These are phyloP conservation scores for Sarocladiaceae sp. DNA, from an alignment of 2,329 filamentous ascomycete species.

Conservation along the genomic window DNA sequence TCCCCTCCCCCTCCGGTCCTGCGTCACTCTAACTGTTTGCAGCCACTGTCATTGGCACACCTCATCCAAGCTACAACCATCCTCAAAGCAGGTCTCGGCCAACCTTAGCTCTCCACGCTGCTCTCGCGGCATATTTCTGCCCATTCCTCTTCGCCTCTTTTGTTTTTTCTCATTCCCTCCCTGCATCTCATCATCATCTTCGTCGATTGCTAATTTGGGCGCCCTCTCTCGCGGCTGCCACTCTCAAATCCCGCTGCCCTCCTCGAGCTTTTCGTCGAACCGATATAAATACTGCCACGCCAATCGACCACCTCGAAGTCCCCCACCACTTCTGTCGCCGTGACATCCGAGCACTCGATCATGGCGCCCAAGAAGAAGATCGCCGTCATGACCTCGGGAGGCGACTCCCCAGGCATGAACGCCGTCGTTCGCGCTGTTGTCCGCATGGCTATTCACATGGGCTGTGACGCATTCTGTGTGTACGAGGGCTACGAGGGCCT, in stretches of 20 bases:
- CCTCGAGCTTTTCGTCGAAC: constrained; percentile 2
- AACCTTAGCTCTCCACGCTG: not conserved
- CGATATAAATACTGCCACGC: not conserved
- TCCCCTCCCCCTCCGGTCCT: not conserved
- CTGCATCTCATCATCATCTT: not conserved
- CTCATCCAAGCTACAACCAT: constrained; percentile 3
- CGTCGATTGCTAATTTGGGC: not conserved
- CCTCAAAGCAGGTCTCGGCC: constrained; percentile 1
- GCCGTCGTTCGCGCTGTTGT: constrained; percentile 84
- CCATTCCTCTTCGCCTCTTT: not conserved
- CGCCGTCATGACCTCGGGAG: constrained; percentile 89
- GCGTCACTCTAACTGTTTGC: constrained; percentile 9
- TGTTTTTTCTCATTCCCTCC: no score
- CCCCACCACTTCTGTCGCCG: constrained; percentile 16
- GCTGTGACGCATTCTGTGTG: constrained; percentile 71
- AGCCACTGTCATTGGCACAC: not conserved
- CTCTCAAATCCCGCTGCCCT: no score
- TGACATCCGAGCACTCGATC: constrained; percentile 45
- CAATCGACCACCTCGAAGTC: not conserved
- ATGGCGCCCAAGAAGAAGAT: constrained; percentile 60
- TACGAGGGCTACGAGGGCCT: constrained; percentile 96
- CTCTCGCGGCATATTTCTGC: constrained; percentile 3
- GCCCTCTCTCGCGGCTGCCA: no score
- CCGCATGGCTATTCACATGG: constrained; percentile 80
- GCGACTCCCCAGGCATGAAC: constrained; percentile 94